Conservation (phyloP, 139 green algal species). For the Chlamydomonas incerta region DNA sequence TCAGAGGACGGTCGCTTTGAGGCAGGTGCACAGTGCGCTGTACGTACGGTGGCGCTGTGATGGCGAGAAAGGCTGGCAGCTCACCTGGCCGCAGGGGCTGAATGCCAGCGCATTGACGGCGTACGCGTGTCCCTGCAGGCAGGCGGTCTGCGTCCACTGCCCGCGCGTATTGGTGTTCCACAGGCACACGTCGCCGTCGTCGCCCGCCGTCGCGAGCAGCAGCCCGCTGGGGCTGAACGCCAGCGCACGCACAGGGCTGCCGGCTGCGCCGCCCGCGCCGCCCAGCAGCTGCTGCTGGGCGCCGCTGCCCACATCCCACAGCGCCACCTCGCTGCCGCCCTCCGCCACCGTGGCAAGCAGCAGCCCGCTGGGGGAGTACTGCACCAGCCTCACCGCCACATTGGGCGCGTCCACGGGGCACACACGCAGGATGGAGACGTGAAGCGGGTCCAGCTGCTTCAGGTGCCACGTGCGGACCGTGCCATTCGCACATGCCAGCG, state of each 20-base stretch:
- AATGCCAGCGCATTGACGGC: slow-evolving; percentile 33
- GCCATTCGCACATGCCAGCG: slow-evolving; percentile 30
- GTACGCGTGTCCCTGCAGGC: slow-evolving; percentile 12
- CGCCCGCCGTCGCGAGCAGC: slow-evolving; percentile 19
- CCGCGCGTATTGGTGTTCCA: slow-evolving; percentile 35
- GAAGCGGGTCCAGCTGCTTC: not conserved
- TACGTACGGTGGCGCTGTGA: too few relatives aligned
- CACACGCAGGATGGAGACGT: slow-evolving; percentile 14
- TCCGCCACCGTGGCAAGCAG: slow-evolving; percentile 24
- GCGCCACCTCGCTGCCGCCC: not conserved
- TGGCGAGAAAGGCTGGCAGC: too few relatives aligned
- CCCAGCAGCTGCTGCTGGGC: not conserved
- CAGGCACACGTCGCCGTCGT: slow-evolving; percentile 21
- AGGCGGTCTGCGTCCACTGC: slow-evolving; percentile 6
- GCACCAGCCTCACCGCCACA: not conserved
- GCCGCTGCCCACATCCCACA: slow-evolving; percentile 36
- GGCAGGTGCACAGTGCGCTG: too few relatives aligned
- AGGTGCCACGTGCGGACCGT: slow-evolving; percentile 22
- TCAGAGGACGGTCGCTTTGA: too few relatives aligned
- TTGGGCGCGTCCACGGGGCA: not conserved
- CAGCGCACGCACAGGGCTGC: not conserved
- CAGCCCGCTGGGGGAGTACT: slow-evolving; percentile 17
- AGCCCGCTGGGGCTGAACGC: slow-evolving; percentile 30
- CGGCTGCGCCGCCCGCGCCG: not conserved
- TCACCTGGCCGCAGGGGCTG: slow-evolving; percentile 33